These are phyloP conservation scores for Verticillium isaacii DNA, from an alignment of 2,329 filamentous ascomycete species.

Conservation along the genomic window DNA sequence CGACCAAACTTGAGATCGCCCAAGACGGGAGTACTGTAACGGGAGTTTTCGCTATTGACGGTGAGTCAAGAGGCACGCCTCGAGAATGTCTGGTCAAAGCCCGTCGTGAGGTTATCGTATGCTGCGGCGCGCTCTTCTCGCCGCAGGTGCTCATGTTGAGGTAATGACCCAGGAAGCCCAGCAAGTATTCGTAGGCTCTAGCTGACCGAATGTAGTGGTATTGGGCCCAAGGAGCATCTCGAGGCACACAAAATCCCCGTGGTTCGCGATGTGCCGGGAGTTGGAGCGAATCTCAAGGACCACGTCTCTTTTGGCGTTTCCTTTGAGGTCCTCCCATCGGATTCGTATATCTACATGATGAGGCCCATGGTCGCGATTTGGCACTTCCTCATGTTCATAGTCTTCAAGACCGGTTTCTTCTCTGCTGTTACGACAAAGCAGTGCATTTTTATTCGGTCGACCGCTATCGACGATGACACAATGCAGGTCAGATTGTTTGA, in stretches of 20 bases:
- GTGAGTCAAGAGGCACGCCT: conserved; percentile 1
- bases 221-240: conserved; percentile 19
- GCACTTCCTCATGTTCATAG: conserved; percentile 21
- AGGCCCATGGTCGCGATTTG: conserved; percentile 18
- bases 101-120: conserved; percentile 24
- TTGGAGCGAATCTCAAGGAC: conserved; percentile 21
- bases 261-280: conserved; percentile 18
- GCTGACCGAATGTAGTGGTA: conserved; percentile 17
- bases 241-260: conserved; percentile 15
- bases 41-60: conserved; percentile 17
- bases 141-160: conserved; percentile 25
- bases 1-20: conserved; percentile 20
- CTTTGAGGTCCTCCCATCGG: conserved; percentile 17
- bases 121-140: conserved; percentile 20
- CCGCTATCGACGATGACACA: conserved; percentile 20
- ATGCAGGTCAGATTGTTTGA: conserved; percentile 13
- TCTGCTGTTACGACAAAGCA: conserved; percentile 12
- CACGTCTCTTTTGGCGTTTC: conserved; percentile 21
- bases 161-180: neutral
- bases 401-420: conserved; percentile 21
- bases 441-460: conserved; percentile 19
- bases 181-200: neutral
- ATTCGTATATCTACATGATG: conserved; percentile 17
- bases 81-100: conserved; percentile 17
- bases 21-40: conserved; percentile 12